Conservation (phyloP, 306 rosid species). For the Myrica gale region DNA sequence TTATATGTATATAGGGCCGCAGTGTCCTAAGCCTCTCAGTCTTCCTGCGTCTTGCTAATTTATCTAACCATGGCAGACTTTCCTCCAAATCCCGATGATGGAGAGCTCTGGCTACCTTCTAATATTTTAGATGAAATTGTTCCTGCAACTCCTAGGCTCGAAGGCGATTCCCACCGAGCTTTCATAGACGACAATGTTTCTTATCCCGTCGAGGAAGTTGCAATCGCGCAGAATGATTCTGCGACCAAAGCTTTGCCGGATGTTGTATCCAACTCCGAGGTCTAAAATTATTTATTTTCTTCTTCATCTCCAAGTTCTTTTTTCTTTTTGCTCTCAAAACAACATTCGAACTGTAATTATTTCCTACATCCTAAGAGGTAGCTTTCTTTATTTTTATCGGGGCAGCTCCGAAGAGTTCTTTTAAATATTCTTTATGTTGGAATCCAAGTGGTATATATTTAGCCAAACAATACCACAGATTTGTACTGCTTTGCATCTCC, state of each 20-base stretch:
- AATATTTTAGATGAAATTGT: constrained; percentile 23
- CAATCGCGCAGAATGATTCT: background rate
- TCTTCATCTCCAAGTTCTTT: background rate
- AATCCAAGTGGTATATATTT: background rate
- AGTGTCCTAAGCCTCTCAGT: too few species aligned
- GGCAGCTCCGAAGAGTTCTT: too few species aligned
- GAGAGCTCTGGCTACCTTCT: constrained; percentile 28
- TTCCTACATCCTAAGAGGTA: background rate
- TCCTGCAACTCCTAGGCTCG: background rate
- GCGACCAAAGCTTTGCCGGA: background rate
- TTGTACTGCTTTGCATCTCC: background rate
- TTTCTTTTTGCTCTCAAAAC: background rate
- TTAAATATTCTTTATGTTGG: too few species aligned
- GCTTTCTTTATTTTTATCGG: background rate
- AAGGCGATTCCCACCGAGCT: background rate
- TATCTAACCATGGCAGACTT: background rate
- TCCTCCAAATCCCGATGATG: constrained; percentile 26
- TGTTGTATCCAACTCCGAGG: background rate
- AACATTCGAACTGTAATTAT: background rate
- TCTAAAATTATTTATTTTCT: background rate
- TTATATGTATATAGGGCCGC: too few species aligned
- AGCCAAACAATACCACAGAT: background rate
- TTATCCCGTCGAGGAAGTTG: background rate
- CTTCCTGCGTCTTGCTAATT: too few species aligned
- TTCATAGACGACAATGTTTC: too few species aligned